phyloP scores from a whole-genome alignment of 345 rosid genomes.

The Rubroshorea leprosula region DNA sequence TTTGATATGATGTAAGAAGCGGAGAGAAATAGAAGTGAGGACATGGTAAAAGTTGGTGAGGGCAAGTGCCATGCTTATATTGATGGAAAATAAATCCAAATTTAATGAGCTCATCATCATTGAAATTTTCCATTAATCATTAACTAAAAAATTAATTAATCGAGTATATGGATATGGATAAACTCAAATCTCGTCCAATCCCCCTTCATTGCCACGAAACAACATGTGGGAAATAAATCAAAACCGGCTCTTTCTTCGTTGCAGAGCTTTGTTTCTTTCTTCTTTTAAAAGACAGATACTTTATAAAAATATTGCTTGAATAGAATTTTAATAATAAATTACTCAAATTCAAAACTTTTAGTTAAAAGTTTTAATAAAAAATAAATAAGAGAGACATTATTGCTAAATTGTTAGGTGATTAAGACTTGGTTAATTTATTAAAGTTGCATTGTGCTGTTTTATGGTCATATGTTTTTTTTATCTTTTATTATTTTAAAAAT shows the following conservation, averaged over 20 bases:
- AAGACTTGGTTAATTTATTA: neutral
- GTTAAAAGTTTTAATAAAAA: no score
- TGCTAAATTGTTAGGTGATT: no score
- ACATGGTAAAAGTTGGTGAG: neutral
- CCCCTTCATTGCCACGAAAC: conserved; percentile 5
- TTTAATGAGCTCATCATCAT: conserved; percentile 14
- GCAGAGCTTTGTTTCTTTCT: neutral
- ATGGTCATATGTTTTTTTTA: no score
- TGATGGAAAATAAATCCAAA: conserved; percentile 11
- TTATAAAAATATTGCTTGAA: no score
- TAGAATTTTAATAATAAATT: no score
- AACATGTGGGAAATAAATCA: conserved; percentile 5
- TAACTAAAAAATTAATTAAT: neutral
- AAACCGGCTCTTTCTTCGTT: neutral
- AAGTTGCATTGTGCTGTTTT: no score
- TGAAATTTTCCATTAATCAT: neutral
- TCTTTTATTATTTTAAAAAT: neutral
- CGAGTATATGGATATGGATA: conserved; percentile 3
- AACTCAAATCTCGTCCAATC: neutral
- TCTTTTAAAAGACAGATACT: neutral
- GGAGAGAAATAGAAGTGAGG: neutral
- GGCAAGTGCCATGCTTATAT: neutral
- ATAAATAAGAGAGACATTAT: no score
- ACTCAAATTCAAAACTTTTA: no score
- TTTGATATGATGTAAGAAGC: no score